phyloP scores from a whole-genome alignment of 2,329 filamentous ascomycete species.

The Aspergillus pseudotamarii region DNA sequence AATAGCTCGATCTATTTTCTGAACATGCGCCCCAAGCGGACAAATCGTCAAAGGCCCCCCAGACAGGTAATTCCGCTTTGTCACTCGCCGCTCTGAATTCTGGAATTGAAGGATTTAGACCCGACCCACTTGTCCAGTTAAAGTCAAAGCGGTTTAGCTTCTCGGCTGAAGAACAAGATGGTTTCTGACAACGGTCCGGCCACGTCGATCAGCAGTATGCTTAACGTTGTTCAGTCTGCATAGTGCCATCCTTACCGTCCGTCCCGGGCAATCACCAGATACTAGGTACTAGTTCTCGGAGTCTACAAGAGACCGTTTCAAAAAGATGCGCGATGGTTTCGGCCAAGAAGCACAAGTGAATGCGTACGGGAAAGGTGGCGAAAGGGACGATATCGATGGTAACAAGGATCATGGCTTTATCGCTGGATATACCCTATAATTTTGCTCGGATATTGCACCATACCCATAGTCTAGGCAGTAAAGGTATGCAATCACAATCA shows the following conservation, averaged over 20 bases:
- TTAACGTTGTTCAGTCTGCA: neutral
- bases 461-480: neutral
- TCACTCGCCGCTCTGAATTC: neutral
- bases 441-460: neutral
- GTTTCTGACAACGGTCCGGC: neutral
- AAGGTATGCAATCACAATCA: neutral
- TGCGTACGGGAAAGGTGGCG: neutral
- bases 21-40: neutral
- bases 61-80: neutral
- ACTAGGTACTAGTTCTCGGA: neutral
- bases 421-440: neutral
- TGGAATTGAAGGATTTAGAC: neutral
- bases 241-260: neutral
- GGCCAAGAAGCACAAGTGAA: neutral
- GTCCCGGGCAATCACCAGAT: neutral
- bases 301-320: neutral
- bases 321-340: neutral
- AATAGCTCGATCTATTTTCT: neutral
- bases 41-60: neutral
- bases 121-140: neutral
- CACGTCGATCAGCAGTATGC: constrained; percentile 1
- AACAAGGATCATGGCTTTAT: neutral
- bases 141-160: neutral
- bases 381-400: neutral
- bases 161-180: neutral